Base-by-base conservation (phyloP, 768 basidiomycete species). In the Mycena amicta region DNA sequence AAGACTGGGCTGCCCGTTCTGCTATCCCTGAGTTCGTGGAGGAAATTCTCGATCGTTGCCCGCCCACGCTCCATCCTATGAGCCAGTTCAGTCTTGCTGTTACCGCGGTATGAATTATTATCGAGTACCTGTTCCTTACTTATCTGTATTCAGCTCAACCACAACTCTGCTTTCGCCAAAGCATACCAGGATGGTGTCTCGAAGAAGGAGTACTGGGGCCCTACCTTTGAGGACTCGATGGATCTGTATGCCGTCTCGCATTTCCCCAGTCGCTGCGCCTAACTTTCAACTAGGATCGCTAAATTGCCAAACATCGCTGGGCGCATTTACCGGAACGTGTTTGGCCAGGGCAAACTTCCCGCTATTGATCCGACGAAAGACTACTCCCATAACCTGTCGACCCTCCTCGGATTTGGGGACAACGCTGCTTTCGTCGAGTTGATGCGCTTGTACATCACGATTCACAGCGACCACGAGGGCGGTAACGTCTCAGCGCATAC, bases 391-490 rank as follows among this genome's bases (percentile, higher is more conserved):
- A 98, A 98, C 74, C 82, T 98, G 62, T 83, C 95, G 46, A 87
- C 85, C 65, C 85, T 97, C 52, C 90, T 98, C 54, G 96, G 96
- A 60, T 97, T 93, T 70, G 92, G 90, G 54, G 90, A 93, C 57
- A 90, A 94, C 66, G 77, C 81, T 47, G 87, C 83, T 25, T 97
- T 98, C 63, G 92, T 97, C 56, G 96, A 98, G 77, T 84, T 98
- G 55, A 85, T 98, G 75, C 85, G 96, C 61, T 84, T 98, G 50
- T 98, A 98, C 81, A 86, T 98, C 75, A 96, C 95, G 66, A 95
- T 98, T 70, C 96, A 98, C 84, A 95, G 90, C 71, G 96, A 98
- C 71, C 96, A 98, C 77, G 96, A 98, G 76, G 96, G 96, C 72
- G 96, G 96, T 45, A 98, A 98, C 66, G 96, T 98, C 61, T 98